Percentiles rank a stretch among this genome's conserved stretches.
phyloP scores from a whole-genome alignment of 345 rosid species.

The Crucihimalaya himalaica region DNA sequence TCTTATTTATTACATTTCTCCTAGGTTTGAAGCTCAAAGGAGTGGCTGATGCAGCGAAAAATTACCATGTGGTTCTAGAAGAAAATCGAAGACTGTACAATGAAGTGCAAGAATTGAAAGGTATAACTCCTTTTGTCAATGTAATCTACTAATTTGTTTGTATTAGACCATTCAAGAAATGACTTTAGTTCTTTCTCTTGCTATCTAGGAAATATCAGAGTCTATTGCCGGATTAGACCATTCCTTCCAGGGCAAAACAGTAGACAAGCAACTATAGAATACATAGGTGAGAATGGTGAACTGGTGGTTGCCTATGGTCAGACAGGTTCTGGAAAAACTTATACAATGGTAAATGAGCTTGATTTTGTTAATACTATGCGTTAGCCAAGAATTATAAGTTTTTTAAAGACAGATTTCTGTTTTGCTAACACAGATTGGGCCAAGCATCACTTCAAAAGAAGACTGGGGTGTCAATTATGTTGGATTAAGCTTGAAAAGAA shows the following conservation, averaged over 20 bases:
- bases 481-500: too few species aligned
- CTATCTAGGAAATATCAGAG: constrained; percentile 85
- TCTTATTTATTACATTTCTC: constrained; percentile 16
- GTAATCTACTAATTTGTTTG: constrained; percentile 2
- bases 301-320: constrained; percentile 91
- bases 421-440: constrained; percentile 73
- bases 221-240: constrained; percentile 93
- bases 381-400: constrained; percentile 12
- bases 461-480: constrained; percentile 98
- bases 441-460: constrained; percentile 67
- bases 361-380: constrained; percentile 9
- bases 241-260: constrained; percentile 81
- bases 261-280: constrained; percentile 74
- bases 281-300: constrained; percentile 89
- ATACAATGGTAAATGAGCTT: constrained; percentile 80
- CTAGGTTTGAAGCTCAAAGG: constrained; percentile 80
- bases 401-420: constrained; percentile 21
- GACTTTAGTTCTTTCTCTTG: constrained; percentile 30
- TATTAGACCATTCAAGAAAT: constrained; percentile 16
- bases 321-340: constrained; percentile 99
- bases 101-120: constrained; percentile 97
- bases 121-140: constrained; percentile 44
- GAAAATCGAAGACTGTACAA: constrained; percentile 90
- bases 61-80: constrained; percentile 72
- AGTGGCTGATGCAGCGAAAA: constrained; percentile 79